These are phyloP conservation scores for Strigomonas culicis DNA, from an alignment of 208 protist species.

Conservation along the genomic window DNA sequence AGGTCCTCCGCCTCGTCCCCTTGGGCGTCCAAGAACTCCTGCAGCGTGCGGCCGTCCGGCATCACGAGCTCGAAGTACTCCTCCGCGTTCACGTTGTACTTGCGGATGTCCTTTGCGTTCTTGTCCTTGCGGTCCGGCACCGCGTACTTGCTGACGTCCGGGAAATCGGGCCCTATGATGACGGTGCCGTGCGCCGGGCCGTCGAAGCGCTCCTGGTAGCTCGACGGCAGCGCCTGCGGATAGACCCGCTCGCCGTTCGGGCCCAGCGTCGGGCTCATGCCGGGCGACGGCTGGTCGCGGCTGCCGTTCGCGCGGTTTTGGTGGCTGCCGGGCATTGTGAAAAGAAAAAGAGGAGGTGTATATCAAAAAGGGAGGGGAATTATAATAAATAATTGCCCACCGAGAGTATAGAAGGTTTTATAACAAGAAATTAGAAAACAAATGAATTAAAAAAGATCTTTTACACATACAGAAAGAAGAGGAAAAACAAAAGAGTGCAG, in stretches of 20 bases:
- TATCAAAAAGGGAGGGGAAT: not conserved
- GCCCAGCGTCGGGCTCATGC: not conserved
- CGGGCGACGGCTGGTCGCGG: not conserved
- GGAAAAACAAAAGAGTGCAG: not conserved
- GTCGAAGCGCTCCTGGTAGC: slow-evolving; percentile 2
- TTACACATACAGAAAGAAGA: not conserved
- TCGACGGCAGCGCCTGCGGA: slow-evolving; percentile 13
- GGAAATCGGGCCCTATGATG: slow-evolving; percentile 15
- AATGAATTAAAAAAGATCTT: no score
- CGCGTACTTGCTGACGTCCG: not conserved
- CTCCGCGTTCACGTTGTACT: not conserved
- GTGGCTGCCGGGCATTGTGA: no score
- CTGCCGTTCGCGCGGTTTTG: no score
- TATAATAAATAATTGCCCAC: no score
- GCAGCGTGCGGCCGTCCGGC: slow-evolving; percentile 9
- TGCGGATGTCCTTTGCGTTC: not conserved
- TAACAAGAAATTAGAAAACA: no score
- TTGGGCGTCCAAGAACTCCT: not conserved
- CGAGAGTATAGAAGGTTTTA: no score
- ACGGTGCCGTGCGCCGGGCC: slow-evolving; percentile 10
- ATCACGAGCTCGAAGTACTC: slow-evolving; percentile 14
- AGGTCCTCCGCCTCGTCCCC: not conserved
- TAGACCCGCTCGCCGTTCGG: no score
- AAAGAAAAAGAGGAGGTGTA: not conserved
- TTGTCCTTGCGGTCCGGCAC: not conserved